Evolutionary conservation across 148 eudicot species (phyloP).

Genomic region (Fagopyrum tataricum): DNA sequence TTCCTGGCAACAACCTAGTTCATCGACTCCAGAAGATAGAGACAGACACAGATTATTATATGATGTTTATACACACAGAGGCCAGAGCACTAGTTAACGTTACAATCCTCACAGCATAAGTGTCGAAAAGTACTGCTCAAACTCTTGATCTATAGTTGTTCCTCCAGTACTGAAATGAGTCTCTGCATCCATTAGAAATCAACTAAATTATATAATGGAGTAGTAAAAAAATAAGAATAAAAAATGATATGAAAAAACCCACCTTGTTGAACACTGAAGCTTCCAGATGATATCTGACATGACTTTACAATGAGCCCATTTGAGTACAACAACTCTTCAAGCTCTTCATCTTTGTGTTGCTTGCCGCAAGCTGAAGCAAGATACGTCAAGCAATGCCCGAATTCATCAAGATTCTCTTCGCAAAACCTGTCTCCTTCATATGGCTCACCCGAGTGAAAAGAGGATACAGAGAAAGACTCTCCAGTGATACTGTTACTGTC

Average conservation of each 20-base stretch:
- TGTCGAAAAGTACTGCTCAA: constrained; percentile 6
- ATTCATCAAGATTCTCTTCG: constrained; percentile 4
- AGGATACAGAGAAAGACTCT: neutral
- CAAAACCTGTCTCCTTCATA: neutral
- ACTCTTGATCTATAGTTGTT: constrained; percentile 5
- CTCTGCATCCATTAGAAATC: neutral
- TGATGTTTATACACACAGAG: neutral
- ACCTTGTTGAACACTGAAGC: neutral
- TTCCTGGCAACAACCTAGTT: neutral
- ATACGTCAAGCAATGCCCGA: constrained; percentile 6
- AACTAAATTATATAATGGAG: neutral
- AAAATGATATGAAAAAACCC: too few relatives aligned
- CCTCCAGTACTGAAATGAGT: neutral
- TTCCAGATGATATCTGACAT: neutral
- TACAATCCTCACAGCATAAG: neutral
- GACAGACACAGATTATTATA: neutral
- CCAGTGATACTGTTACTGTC: neutral
- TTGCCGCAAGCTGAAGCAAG: neutral
- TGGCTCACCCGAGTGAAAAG: neutral
- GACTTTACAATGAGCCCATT: constrained; percentile 1
- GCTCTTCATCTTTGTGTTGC: neutral
- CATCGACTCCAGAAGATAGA: neutral
- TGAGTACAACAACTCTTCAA: neutral
- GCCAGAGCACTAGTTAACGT: neutral
- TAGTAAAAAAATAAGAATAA: neutral